These are phyloP conservation scores for Pachysandra terminalis DNA, from an alignment of 164 flowering plant genomes.

Conservation along the genomic window DNA sequence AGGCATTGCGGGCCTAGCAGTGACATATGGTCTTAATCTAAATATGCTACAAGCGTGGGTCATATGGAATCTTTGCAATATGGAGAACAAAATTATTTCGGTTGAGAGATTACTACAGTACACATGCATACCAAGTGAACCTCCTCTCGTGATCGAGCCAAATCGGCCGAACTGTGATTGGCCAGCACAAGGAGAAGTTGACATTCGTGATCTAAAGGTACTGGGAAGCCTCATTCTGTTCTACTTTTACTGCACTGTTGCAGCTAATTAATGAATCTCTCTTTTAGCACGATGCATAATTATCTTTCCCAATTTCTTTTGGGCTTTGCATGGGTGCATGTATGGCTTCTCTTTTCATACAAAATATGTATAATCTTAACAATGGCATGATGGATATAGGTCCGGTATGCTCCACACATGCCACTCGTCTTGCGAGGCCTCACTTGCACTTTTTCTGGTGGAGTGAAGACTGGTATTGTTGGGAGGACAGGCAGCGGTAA, in stretches of 20 bases:
- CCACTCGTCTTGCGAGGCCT: constrained; percentile 75
- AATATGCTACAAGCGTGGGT: constrained; percentile 54
- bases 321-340: neutral
- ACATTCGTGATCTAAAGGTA: constrained; percentile 59
- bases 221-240: neutral
- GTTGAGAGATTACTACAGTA: constrained; percentile 80
- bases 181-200: constrained; percentile 62
- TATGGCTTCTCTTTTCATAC: neutral
- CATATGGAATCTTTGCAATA: constrained; percentile 55
- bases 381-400: constrained; percentile 33
- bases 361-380: too few relatives aligned
- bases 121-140: constrained; percentile 50
- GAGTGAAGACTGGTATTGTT: constrained; percentile 72
- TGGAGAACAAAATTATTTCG: constrained; percentile 72
- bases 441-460: constrained; percentile 70
- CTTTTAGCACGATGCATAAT: neutral
- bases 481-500: constrained; percentile 91
- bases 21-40: constrained; percentile 74
- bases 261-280: neutral
- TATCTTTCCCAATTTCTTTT: neutral
- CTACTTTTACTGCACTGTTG: neutral
- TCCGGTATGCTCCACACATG: constrained; percentile 76
- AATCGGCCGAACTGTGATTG: constrained; percentile 43
- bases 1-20: constrained; percentile 76
- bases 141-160: constrained; percentile 53